These are phyloP conservation scores for Chaetomiaceae sp. DNA, from an alignment of 2,329 filamentous ascomycete species.

Conservation along the genomic window DNA sequence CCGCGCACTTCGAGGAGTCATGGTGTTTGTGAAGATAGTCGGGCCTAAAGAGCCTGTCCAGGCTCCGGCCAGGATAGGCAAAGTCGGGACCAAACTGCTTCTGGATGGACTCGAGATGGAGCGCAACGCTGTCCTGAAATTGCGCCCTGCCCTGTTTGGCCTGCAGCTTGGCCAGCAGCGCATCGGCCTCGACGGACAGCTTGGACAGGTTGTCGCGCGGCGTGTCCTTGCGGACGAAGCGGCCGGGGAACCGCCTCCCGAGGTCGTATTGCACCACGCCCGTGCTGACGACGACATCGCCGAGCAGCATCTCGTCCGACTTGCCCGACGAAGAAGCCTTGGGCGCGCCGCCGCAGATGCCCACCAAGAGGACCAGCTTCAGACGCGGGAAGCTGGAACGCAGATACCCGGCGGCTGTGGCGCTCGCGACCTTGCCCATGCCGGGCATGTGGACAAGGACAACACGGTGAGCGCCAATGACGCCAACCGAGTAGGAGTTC, in stretches of 20 bases:
- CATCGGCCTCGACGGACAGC: constrained; percentile 23
- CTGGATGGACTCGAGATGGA: neutral
- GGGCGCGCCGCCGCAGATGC: constrained; percentile 25
- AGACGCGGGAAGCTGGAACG: constrained; percentile 24
- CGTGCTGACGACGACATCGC: constrained; percentile 25
- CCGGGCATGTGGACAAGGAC: constrained; percentile 2
- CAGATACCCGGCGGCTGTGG: constrained; percentile 26
- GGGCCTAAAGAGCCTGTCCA: constrained; percentile 19
- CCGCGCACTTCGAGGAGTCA: neutral
- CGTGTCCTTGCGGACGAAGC: constrained; percentile 19
- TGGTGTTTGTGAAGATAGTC: constrained; percentile 14
- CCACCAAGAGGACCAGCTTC: constrained; percentile 22
- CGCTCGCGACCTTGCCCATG: constrained; percentile 16
- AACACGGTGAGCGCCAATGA: neutral
- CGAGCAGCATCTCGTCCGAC: constrained; percentile 16
- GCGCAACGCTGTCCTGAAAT: constrained; percentile 10
- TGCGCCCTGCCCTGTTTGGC: constrained; percentile 15
- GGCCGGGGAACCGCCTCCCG: constrained; percentile 20
- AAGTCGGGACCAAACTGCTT: neutral
- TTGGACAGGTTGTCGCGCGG: constrained; percentile 23
- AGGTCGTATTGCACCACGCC: constrained; percentile 22
- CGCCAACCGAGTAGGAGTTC: neutral
- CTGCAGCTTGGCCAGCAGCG: constrained; percentile 25
- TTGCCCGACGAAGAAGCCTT: neutral
- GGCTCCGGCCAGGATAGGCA: neutral